Percentiles rank a stretch among this genome's conserved stretches.
Evolutionary conservation across 2,329 filamentous ascomycete species (phyloP).

Genomic region (Aplosporella prunicola): DNA sequence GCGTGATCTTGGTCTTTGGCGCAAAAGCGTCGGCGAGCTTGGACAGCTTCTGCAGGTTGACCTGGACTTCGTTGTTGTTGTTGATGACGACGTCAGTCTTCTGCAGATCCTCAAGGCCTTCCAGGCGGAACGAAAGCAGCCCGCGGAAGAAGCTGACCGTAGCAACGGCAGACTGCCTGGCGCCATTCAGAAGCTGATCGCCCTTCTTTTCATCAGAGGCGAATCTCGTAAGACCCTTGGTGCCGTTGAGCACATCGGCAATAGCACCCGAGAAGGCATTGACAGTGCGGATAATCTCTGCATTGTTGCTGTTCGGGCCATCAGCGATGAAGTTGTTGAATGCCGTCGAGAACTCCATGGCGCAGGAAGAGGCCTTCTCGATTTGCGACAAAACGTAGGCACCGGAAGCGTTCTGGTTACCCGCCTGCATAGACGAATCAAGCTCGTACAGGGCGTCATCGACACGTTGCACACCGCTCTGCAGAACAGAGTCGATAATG

Average conservation of each 20-base stretch:
- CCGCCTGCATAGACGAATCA: conserved; percentile 95
- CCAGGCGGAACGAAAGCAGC: conserved; percentile 85
- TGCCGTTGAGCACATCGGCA: conserved; percentile 89
- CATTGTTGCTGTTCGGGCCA: conserved; percentile 79
- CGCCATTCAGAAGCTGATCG: conserved; percentile 73
- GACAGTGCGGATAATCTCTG: conserved; percentile 86
- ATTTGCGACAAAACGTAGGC: conserved; percentile 93
- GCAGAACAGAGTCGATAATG: conserved; percentile 92
- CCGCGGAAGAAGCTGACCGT: conserved; percentile 93
- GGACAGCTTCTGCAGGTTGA: conserved; percentile 85
- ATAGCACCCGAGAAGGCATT: conserved; percentile 84
- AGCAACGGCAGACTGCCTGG: conserved; percentile 73
- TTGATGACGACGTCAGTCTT: conserved; percentile 97
- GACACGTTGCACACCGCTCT: conserved; percentile 84
- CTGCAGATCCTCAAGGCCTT: conserved; percentile 79
- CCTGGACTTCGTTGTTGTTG: conserved; percentile 92
- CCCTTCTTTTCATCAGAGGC: conserved; percentile 93
- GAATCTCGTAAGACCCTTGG: conserved; percentile 86
- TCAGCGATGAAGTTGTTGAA: conserved; percentile 99
- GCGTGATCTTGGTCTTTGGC: conserved; percentile 74
- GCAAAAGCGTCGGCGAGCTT: conserved; percentile 89
- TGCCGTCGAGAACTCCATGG: conserved; percentile 93
- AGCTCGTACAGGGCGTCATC: conserved; percentile 96
- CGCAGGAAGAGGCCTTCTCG: conserved; percentile 87
- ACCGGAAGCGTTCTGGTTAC: conserved; percentile 94